Percentiles rank a stretch among this genome's conserved stretches.
Conservation (phyloP, 805 yeast species). For the Kodamaea jinghongensis region DNA sequence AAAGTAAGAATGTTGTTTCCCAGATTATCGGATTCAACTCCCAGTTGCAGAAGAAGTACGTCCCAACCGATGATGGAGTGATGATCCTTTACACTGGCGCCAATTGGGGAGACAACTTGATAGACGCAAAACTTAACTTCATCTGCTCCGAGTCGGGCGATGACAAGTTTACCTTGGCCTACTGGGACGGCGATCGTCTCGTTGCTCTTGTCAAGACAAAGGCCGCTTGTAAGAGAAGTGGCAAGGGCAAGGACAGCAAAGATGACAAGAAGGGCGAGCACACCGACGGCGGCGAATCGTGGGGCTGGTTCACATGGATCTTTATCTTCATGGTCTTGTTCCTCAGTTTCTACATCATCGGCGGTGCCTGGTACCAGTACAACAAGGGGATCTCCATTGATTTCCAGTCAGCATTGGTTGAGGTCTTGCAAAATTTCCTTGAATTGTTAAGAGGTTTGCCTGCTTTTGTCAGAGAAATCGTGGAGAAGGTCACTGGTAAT, state of each 20-base stretch:
- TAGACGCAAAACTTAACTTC: slow-evolving; percentile 48
- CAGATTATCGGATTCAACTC: slow-evolving; percentile 61
- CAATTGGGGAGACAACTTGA: slow-evolving; percentile 65
- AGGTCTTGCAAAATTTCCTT: slow-evolving; percentile 65
- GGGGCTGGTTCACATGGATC: slow-evolving; percentile 84
- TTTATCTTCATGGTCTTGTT: slow-evolving; percentile 71
- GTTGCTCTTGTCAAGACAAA: slow-evolving; percentile 28
- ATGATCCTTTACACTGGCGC: slow-evolving; percentile 48
- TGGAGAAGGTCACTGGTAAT: slow-evolving; percentile 60
- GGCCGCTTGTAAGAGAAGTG: slow-evolving; percentile 40
- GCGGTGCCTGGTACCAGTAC: slow-evolving; percentile 74
- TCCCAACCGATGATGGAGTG: slow-evolving; percentile 31
- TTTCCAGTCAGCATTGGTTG: slow-evolving; percentile 68
- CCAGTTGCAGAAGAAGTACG: slow-evolving; percentile 31
- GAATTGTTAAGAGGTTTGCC: slow-evolving; percentile 62
- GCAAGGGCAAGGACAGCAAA: slow-evolving; percentile 25
- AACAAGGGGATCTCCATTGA: slow-evolving; percentile 69
- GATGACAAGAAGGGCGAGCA: slow-evolving; percentile 19
- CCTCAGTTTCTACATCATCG: slow-evolving; percentile 67
- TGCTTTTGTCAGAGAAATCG: slow-evolving; percentile 62
- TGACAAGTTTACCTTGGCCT: slow-evolving; percentile 25
- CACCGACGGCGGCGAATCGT: slow-evolving; percentile 41
- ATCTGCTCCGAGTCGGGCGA: slow-evolving; percentile 39
- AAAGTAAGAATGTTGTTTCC: slow-evolving; percentile 44
- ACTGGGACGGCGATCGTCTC: slow-evolving; percentile 38